phyloP scores from a whole-genome alignment of 1,284 basidiomycete genomes.

The Chalciporus sp. region DNA sequence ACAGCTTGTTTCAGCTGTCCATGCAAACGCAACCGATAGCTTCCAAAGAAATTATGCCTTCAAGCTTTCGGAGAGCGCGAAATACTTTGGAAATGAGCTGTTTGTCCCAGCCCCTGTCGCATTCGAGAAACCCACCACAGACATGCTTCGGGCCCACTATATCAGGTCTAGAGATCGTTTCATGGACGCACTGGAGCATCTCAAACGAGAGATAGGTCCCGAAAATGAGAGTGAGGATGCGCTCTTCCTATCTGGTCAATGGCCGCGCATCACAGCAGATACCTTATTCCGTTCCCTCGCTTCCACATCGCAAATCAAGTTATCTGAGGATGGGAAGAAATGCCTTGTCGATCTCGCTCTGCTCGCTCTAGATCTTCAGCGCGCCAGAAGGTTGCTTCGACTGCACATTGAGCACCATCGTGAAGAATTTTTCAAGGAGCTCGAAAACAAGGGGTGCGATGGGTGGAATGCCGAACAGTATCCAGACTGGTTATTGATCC shows the following conservation, averaged over 20 bases:
- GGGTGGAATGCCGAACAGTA: constrained; percentile 19
- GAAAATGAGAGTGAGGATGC: constrained; percentile 7
- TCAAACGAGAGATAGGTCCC: constrained; percentile 13
- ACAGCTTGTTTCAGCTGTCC: constrained; percentile 10
- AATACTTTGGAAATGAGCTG: constrained; percentile 13
- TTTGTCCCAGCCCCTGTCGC: not conserved
- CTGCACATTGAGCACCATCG: constrained; percentile 11
- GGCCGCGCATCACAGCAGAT: constrained; percentile 28
- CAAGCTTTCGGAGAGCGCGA: constrained; percentile 20
- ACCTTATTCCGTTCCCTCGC: constrained; percentile 28
- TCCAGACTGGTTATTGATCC: constrained; percentile 51
- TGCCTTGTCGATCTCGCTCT: constrained; percentile 30
- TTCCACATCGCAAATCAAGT: constrained; percentile 5
- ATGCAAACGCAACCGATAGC: not conserved
- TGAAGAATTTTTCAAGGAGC: constrained; percentile 40
- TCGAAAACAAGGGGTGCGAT: constrained; percentile 29
- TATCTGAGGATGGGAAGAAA: constrained; percentile 27
- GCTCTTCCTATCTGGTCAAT: constrained; percentile 16
- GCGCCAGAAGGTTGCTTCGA: constrained; percentile 35
- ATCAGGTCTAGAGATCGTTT: constrained; percentile 1
- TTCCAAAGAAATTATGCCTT: constrained; percentile 22
- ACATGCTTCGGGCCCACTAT: constrained; percentile 1
- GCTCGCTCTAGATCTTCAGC: constrained; percentile 36
- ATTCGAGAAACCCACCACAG: not conserved
- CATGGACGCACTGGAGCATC: not conserved